A percentile compares a stretch with the other conserved stretches of the same genome.
These are phyloP conservation scores for Coemansia sp. DNA, from an alignment of 192 early-diverging fungal species.

Conservation along the genomic window DNA sequence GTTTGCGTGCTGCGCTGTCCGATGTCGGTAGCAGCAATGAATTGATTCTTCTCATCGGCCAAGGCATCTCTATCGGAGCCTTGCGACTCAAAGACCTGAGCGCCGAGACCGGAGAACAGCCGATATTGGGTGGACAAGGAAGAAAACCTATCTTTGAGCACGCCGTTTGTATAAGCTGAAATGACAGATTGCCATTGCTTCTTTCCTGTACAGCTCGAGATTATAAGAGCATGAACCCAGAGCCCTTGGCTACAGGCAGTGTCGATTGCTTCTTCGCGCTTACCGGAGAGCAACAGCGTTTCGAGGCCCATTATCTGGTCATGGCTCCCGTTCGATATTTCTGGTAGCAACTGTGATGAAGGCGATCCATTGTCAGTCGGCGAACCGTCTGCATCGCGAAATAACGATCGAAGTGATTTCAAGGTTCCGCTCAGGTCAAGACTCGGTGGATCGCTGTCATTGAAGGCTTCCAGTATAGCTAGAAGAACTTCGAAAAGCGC, in stretches of 20 bases:
- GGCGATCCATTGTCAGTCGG: constrained; percentile 34
- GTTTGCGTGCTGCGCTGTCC: background rate
- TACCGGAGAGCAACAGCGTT: constrained; percentile 36
- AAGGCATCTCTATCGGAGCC: background rate
- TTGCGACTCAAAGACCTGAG: constrained; percentile 33
- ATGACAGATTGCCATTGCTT: constrained; percentile 81
- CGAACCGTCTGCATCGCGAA: constrained; percentile 5
- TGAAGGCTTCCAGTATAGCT: constrained; percentile 24
- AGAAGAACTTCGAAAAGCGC: constrained; percentile 28
- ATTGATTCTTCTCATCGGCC: background rate
- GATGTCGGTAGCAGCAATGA: constrained; percentile 38
- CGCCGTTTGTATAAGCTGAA: constrained; percentile 62
- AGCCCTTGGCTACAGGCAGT: constrained; percentile 54
- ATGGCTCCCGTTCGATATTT: constrained; percentile 17
- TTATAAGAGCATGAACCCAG: constrained; percentile 91
- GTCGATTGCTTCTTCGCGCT: constrained; percentile 46
- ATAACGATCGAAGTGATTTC: constrained; percentile 63
- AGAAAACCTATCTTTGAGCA: constrained; percentile 47
- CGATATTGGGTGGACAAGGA: constrained; percentile 66
- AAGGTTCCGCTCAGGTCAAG: constrained; percentile 8
- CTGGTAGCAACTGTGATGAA: background rate
- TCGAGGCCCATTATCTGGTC: constrained; percentile 41
- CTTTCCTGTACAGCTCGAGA: constrained; percentile 84
- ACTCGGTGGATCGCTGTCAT: constrained; percentile 16
- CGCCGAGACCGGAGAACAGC: constrained; percentile 65